A percentile compares a stretch with the other conserved stretches of the same genome.
Evolutionary conservation across 2,329 filamentous ascomycete genomes (phyloP).

Genomic region (Xylaria sp.): DNA sequence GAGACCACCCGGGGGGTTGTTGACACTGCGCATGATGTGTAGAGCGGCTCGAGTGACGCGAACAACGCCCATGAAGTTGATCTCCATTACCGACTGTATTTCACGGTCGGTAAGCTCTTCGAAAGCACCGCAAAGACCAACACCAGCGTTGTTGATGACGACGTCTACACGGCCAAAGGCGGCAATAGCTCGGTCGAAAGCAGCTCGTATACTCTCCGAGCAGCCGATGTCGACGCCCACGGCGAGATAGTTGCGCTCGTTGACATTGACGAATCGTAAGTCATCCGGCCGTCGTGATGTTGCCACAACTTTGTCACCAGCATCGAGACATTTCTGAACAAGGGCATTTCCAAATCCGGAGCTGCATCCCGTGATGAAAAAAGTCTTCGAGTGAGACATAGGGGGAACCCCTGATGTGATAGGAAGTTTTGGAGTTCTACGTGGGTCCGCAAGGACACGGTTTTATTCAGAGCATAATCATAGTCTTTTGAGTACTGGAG

Average conservation of each 20-base stretch:
- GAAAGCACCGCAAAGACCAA: not conserved
- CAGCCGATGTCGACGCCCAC: not conserved
- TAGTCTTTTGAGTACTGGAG: too few relatives aligned
- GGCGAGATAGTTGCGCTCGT: not conserved
- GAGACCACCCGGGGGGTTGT: not conserved
- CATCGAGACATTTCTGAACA: not conserved
- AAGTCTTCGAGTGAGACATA: not conserved
- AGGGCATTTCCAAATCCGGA: not conserved
- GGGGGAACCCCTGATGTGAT: too few relatives aligned
- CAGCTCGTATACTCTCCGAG: not conserved
- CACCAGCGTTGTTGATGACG: not conserved
- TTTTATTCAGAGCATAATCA: too few relatives aligned
- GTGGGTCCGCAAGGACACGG: too few relatives aligned
- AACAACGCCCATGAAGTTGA: not conserved
- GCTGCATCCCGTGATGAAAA: not conserved
- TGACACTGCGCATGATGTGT: not conserved
- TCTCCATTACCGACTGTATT: not conserved
- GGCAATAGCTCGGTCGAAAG: not conserved
- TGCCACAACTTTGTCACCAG: not conserved
- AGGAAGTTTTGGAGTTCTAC: too few relatives aligned
- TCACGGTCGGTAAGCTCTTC: not conserved
- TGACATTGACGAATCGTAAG: not conserved
- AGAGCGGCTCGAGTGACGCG: not conserved
- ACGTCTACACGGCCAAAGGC: not conserved
- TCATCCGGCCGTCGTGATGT: not conserved